Percentiles rank a stretch among this genome's conserved stretches.
Conservation (phyloP, 495 filamentous ascomycete genomes). For the Talaromyces liani region DNA sequence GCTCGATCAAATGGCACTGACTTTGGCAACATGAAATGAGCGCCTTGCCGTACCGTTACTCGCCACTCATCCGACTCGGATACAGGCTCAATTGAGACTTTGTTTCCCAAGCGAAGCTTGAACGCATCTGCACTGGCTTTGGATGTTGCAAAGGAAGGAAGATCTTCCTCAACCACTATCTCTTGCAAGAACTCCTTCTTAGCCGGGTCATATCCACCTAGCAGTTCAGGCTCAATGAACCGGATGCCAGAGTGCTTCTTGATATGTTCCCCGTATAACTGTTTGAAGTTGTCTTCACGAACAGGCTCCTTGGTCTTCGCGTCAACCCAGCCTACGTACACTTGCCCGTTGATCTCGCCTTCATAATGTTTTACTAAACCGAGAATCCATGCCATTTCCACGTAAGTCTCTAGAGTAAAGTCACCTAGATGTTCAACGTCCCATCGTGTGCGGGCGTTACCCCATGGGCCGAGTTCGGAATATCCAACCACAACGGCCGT, state of each 20-base stretch:
- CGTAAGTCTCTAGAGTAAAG: slow-evolving; percentile 94
- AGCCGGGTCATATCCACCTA: slow-evolving; percentile 93
- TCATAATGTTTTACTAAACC: slow-evolving; percentile 97
- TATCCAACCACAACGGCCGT: slow-evolving; percentile 96
- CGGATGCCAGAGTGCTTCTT: slow-evolving; percentile 96
- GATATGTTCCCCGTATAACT: slow-evolving; percentile 92
- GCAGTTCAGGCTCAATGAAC: slow-evolving; percentile 93
- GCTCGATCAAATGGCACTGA: slow-evolving; percentile 92
- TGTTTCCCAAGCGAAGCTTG: slow-evolving; percentile 90
- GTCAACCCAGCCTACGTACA: slow-evolving; percentile 96
- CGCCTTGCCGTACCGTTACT: slow-evolving; percentile 88
- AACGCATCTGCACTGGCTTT: slow-evolving; percentile 97
- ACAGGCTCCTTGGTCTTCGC: slow-evolving; percentile 91
- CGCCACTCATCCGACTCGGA: slow-evolving; percentile 90
- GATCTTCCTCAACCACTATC: slow-evolving; percentile 89
- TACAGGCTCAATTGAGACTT: slow-evolving; percentile 93
- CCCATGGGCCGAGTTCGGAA: slow-evolving; percentile 96
- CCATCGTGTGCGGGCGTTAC: slow-evolving; percentile 95
- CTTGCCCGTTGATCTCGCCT: slow-evolving; percentile 89
- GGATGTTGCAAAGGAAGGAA: slow-evolving; percentile 92
- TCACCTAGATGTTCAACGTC: slow-evolving; percentile 96
- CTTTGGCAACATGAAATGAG: slow-evolving; percentile 89
- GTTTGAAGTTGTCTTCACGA: slow-evolving; percentile 93
- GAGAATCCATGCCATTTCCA: slow-evolving; percentile 99
- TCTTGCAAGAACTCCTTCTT: slow-evolving; percentile 97